Evolutionary conservation across 352 stramenopile species (phyloP).

Genomic region (Globisporangium nodosum): DNA sequence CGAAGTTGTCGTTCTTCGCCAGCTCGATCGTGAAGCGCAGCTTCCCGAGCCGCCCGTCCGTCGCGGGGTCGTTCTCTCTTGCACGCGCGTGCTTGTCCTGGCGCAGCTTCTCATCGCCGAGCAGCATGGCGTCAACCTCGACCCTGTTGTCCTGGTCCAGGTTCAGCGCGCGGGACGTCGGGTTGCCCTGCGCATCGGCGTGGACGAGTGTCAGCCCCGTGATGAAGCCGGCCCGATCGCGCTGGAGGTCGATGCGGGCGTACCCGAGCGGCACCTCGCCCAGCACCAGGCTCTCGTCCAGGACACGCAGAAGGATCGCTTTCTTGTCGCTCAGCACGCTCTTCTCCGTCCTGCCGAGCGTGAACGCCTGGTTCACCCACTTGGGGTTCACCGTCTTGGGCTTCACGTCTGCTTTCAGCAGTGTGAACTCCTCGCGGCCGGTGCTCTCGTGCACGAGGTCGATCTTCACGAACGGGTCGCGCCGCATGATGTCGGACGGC

Average conservation of each 20-base stretch:
- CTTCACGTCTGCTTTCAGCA: constrained; percentile 64
- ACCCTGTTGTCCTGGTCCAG: constrained; percentile 32
- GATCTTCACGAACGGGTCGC: constrained; percentile 49
- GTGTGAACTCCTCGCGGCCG: constrained; percentile 48
- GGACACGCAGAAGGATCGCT: constrained; percentile 46
- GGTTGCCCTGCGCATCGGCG: constrained; percentile 29
- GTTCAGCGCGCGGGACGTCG: constrained; percentile 22
- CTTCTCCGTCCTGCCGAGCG: constrained; percentile 42
- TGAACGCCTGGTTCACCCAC: constrained; percentile 69
- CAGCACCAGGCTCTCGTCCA: constrained; percentile 46
- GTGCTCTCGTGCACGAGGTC: constrained; percentile 35
- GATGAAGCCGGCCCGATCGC: constrained; percentile 40
- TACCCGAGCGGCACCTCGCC: constrained; percentile 50
- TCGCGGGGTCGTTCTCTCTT: constrained; percentile 28
- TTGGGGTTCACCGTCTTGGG: constrained; percentile 58
- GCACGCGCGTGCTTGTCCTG: constrained; percentile 25
- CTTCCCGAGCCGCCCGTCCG: constrained; percentile 46
- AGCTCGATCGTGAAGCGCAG: constrained; percentile 50
- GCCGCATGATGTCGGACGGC: constrained; percentile 25
- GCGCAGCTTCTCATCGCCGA: constrained; percentile 28
- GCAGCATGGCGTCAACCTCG: constrained; percentile 47
- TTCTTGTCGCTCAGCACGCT: constrained; percentile 58
- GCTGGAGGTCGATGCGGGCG: constrained; percentile 48
- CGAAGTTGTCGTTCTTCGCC: constrained; percentile 53
- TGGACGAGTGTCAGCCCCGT: constrained; percentile 41